These are phyloP conservation scores for Scheffersomyces ergatensis DNA, from an alignment of 805 yeast species.

Conservation along the genomic window DNA sequence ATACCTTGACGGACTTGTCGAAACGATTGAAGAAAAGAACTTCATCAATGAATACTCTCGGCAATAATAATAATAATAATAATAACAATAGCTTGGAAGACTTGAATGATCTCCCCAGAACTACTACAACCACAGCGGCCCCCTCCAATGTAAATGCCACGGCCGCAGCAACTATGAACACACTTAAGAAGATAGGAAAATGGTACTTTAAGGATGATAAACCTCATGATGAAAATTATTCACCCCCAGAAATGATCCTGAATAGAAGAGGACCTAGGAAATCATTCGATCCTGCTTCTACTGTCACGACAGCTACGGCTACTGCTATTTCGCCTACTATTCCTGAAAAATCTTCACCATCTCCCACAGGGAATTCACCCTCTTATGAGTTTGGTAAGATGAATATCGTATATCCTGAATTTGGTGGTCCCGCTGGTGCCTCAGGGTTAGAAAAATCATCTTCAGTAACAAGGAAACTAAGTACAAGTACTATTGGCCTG, in stretches of 20 bases:
- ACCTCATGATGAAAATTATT: slow-evolving; percentile 20
- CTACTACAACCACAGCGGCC: neutral
- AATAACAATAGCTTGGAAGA: no score
- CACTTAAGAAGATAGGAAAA: slow-evolving; percentile 60
- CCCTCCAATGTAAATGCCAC: slow-evolving; percentile 1
- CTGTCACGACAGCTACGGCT: no score
- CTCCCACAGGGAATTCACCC: slow-evolving; percentile 6
- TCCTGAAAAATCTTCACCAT: slow-evolving; percentile 5
- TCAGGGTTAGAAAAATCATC: neutral
- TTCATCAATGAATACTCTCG: neutral
- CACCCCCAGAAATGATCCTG: slow-evolving; percentile 68
- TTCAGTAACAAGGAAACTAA: neutral
- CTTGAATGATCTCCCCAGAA: no score
- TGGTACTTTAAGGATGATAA: slow-evolving; percentile 61
- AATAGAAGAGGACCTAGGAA: slow-evolving; percentile 44
- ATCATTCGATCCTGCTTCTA: slow-evolving; percentile 8
- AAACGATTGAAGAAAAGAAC: slow-evolving; percentile 17
- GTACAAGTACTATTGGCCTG: neutral
- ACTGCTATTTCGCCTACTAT: neutral
- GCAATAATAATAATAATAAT: no score
- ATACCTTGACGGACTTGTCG: slow-evolving; percentile 23
- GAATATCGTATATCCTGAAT: neutral
- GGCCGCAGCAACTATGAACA: slow-evolving; percentile 15
- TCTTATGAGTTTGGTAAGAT: slow-evolving; percentile 20
- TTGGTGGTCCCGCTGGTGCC: neutral